A percentile compares a stretch with the other conserved stretches of the same genome.
These are phyloP conservation scores for Cruciata laevipes DNA, from an alignment of 257 asterid genomes.

Conservation along the genomic window DNA sequence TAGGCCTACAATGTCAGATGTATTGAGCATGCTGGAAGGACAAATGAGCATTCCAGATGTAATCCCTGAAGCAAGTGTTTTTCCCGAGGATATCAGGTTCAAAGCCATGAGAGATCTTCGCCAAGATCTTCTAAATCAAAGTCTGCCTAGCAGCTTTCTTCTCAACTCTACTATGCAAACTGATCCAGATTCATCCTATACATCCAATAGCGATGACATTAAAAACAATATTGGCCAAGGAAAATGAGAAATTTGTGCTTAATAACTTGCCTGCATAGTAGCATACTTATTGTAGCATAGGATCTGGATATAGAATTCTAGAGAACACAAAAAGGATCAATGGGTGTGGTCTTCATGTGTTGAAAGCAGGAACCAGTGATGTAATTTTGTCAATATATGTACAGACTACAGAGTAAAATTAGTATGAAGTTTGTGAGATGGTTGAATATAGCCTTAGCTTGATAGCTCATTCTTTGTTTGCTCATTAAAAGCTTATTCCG, in stretches of 20 bases:
- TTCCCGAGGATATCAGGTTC: conserved; percentile 55
- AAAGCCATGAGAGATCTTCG: conserved; percentile 72
- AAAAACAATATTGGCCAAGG: conserved; percentile 2
- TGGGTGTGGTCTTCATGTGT: too few relatives aligned
- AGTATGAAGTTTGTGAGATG: too few relatives aligned
- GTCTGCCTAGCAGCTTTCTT: conserved; percentile 14
- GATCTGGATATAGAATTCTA: too few relatives aligned
- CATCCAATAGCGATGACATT: conserved; percentile 10
- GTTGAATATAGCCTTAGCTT: too few relatives aligned
- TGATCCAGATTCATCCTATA: conserved; percentile 8
- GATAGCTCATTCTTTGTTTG: too few relatives aligned
- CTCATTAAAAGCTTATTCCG: too few relatives aligned
- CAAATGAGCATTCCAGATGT: conserved; percentile 40
- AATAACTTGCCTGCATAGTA: background rate
- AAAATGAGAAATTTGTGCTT: background rate
- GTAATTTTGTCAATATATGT: too few relatives aligned
- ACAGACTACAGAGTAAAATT: too few relatives aligned
- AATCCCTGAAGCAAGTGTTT: conserved; percentile 40
- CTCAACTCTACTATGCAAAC: conserved; percentile 17
- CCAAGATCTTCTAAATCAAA: conserved; percentile 33
- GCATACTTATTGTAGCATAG: background rate
- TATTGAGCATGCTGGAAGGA: conserved; percentile 73
- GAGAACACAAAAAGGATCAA: too few relatives aligned
- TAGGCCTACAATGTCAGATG: conserved; percentile 79
- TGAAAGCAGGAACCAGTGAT: too few relatives aligned